phyloP scores from a whole-genome alignment of 345 rosid genomes.

The Punica granatum region DNA sequence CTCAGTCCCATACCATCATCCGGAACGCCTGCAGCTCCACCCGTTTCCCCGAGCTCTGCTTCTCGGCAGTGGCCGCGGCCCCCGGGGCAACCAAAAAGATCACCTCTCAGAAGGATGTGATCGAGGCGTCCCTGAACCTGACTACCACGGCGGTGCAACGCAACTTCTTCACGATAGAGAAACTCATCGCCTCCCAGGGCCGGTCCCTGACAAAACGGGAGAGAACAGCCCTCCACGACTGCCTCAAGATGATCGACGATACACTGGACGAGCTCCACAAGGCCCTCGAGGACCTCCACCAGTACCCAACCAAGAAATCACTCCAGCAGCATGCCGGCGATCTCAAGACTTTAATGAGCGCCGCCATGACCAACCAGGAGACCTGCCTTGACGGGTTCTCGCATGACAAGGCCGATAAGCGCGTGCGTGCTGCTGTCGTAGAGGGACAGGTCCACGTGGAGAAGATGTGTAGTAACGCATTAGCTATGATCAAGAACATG shows the following conservation, averaged over 20 bases:
- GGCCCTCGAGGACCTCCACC: constrained; percentile 44
- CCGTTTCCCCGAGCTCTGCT: constrained; percentile 59
- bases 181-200: constrained; percentile 8
- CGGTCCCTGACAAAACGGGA: constrained; percentile 41
- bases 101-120: constrained; percentile 32
- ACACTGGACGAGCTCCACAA: constrained; percentile 69
- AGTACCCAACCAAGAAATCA: constrained; percentile 62
- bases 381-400: constrained; percentile 90
- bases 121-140: constrained; percentile 30
- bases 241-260: constrained; percentile 76
- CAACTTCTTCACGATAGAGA: constrained; percentile 25
- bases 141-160: constrained; percentile 25
- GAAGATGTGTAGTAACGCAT: constrained; percentile 22
- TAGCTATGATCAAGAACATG: constrained; percentile 29
- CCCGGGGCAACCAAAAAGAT: constrained; percentile 22
- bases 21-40: constrained; percentile 60
- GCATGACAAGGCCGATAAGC: constrained; percentile 40
- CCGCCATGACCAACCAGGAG: constrained; percentile 88
- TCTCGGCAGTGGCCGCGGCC: constrained; percentile 43
- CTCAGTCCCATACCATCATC: constrained; percentile 49
- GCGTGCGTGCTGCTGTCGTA: constrained; percentile 27
- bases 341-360: constrained; percentile 68
- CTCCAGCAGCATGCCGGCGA: constrained; percentile 62
- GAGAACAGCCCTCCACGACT: constrained; percentile 75
- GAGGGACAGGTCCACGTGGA: constrained; percentile 30